These are phyloP conservation scores for Bruguiera hainesii DNA, from an alignment of 441 rosid species.

Conservation along the genomic window DNA sequence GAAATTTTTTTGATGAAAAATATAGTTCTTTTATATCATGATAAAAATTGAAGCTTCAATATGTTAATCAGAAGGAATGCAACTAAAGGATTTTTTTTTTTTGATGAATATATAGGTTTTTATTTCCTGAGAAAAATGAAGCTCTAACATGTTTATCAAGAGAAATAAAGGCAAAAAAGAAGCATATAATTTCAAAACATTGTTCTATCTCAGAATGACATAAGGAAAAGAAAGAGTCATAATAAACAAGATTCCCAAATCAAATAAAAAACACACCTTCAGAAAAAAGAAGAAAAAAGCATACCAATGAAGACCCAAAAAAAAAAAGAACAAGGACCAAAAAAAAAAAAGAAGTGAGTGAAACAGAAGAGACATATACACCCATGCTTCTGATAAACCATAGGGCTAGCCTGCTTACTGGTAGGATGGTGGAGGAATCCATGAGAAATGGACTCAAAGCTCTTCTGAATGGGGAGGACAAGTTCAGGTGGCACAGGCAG, in stretches of 20 bases:
- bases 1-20: not conserved
- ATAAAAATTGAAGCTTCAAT: not conserved
- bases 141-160: not conserved
- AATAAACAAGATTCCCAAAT: conserved; percentile 9
- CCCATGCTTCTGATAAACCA: not conserved
- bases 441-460: conserved; percentile 57
- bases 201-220: not conserved
- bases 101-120: not conserved
- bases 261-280: conserved; percentile 13
- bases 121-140: too few relatives aligned
- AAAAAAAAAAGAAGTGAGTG: not conserved
- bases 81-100: conserved; percentile 1
- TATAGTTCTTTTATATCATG: not conserved
- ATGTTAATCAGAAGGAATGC: not conserved
- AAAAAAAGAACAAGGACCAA: not conserved
- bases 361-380: not conserved
- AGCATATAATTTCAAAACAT: not conserved
- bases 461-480: conserved; percentile 67
- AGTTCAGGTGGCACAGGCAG: conserved; percentile 84
- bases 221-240: not conserved
- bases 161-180: not conserved
- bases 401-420: conserved; percentile 28
- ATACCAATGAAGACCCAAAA: not conserved
- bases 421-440: conserved; percentile 56
- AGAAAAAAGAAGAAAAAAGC: not conserved